Conservation (phyloP, 495 filamentous ascomycete genomes). For the Podospora sp. region DNA sequence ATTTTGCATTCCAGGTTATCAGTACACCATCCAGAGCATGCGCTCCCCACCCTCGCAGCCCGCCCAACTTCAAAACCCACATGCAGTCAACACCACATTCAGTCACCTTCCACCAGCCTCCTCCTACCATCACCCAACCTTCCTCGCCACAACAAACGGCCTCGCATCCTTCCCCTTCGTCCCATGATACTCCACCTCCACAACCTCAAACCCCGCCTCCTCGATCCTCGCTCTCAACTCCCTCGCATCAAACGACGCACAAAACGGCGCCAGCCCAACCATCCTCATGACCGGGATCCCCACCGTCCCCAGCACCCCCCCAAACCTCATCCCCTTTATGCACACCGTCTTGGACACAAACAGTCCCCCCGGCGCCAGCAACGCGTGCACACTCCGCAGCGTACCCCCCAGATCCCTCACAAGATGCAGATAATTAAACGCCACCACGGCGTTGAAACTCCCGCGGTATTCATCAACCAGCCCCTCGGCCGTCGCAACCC, state of each 20-base stretch:
- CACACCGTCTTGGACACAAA: too few relatives aligned
- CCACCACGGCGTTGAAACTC: not conserved
- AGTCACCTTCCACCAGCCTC: too few relatives aligned
- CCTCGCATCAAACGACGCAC: not conserved
- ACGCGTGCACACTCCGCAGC: not conserved
- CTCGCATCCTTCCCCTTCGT: not conserved
- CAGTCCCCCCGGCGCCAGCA: not conserved
- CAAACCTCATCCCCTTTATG: not conserved
- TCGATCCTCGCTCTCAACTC: not conserved
- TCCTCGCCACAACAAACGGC: not conserved
- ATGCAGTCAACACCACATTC: too few relatives aligned
- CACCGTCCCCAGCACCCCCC: not conserved
- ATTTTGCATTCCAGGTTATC: too few relatives aligned
- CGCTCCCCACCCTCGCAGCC: too few relatives aligned
- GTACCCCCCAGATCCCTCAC: not conserved
- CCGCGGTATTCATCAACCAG: not conserved
- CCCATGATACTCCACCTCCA: not conserved
- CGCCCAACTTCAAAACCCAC: too few relatives aligned
- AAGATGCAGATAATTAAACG: not conserved
- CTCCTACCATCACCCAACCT: too few relatives aligned
- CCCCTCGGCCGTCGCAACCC: not conserved
- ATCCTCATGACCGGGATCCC: not conserved
- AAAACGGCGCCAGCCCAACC: not conserved
- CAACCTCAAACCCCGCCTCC: slow-evolving; percentile 1
- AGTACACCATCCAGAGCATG: too few relatives aligned